These are phyloP conservation scores for Entophlyctis luteolus DNA, from an alignment of 192 early-diverging fungal genomes.

Conservation along the genomic window DNA sequence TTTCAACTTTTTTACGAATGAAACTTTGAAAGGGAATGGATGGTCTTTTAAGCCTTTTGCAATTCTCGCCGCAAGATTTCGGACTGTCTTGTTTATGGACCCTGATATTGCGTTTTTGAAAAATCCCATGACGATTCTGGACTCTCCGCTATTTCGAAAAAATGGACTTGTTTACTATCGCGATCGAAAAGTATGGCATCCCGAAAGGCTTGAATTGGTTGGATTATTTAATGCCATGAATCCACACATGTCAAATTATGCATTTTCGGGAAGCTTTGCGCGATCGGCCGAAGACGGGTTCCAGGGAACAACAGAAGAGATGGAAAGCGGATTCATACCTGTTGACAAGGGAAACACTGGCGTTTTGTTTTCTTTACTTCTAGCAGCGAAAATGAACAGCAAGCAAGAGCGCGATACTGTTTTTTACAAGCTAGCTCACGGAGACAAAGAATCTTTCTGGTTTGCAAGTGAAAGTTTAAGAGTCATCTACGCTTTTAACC, in stretches of 20 bases:
- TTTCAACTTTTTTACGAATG: background rate
- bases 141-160: background rate
- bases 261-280: background rate
- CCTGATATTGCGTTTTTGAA: conserved; percentile 7
- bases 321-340: conserved; percentile 5
- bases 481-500: background rate
- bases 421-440: background rate
- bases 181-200: too few relatives aligned
- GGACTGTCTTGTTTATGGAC: conserved; percentile 10
- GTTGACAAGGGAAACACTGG: background rate
- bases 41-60: background rate
- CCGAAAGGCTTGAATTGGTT: too few relatives aligned
- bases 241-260: background rate
- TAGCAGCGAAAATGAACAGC: conserved; percentile 3
- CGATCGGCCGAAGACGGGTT: background rate
- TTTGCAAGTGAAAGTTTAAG: conserved; percentile 4
- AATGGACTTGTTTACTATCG: conserved; percentile 4
- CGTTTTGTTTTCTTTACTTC: conserved; percentile 5
- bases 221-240: background rate
- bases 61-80: background rate
- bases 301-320: background rate
- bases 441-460: conserved; percentile 20
- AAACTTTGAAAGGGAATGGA: background rate
- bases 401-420: background rate
- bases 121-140: background rate